Conservation (phyloP, 2,329 filamentous ascomycete genomes). For the Sphaerulina vaccinii region DNA sequence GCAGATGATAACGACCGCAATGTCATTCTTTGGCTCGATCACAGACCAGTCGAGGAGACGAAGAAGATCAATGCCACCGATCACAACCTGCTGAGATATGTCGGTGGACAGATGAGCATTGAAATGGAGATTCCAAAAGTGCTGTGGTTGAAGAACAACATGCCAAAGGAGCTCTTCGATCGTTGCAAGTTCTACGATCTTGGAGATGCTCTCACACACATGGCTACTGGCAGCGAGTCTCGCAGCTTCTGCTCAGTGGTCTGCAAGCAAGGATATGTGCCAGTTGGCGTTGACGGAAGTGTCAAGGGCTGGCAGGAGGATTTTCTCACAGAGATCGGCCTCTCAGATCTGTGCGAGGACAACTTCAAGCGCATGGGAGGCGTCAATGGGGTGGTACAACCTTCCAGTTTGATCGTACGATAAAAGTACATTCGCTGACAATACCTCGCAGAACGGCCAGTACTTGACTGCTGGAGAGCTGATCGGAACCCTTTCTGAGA, state of each 20-base stretch:
- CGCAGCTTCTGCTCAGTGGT: constrained; percentile 94
- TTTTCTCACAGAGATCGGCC: constrained; percentile 81
- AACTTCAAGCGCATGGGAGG: constrained; percentile 92
- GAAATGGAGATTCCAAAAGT: constrained; percentile 99
- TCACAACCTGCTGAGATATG: constrained; percentile 91
- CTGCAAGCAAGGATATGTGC: constrained; percentile 95
- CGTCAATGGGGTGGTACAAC: constrained; percentile 82
- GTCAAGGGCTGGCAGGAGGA: constrained; percentile 98
- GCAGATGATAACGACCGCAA: constrained; percentile 83
- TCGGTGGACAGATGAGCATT: constrained; percentile 96
- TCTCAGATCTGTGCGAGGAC: constrained; percentile 79
- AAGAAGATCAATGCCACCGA: constrained; percentile 88
- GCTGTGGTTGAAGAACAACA: constrained; percentile 97
- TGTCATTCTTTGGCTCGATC: constrained; percentile 95
- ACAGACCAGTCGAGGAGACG: constrained; percentile 86
- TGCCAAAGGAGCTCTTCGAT: constrained; percentile 86
- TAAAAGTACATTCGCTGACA: constrained; percentile 32
- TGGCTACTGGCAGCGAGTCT: constrained; percentile 89
- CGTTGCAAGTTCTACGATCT: constrained; percentile 97
- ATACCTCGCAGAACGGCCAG: constrained; percentile 73
- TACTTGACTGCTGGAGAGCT: constrained; percentile 91
- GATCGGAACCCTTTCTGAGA: constrained; percentile 79
- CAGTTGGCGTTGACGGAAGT: constrained; percentile 94
- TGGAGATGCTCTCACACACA: constrained; percentile 85
- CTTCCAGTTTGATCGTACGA: constrained; percentile 15